phyloP scores from a whole-genome alignment of 768 basidiomycete genomes.

The Pulveroboletus sp. region DNA sequence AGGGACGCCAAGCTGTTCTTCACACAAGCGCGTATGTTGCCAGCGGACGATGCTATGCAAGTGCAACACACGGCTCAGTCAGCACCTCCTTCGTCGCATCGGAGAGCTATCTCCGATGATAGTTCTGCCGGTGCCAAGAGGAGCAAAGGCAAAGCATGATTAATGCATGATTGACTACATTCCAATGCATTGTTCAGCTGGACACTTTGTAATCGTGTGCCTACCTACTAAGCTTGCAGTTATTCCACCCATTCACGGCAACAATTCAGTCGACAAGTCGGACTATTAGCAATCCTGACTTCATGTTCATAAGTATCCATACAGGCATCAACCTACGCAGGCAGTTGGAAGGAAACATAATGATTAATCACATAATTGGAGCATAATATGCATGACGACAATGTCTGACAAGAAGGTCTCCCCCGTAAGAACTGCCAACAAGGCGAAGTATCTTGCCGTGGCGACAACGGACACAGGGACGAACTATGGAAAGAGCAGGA shows the following conservation, averaged over 20 bases:
- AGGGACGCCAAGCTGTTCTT: conserved; percentile 87
- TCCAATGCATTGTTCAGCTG: background rate
- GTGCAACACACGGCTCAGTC: conserved; percentile 28
- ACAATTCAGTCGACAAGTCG: background rate
- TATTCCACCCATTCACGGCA: background rate
- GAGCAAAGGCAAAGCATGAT: conserved; percentile 15
- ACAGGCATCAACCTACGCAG: conserved; percentile 9
- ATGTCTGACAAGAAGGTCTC: conserved; percentile 1
- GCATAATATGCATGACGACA: conserved; percentile 24
- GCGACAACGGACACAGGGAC: background rate
- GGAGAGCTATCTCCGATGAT: conserved; percentile 27
- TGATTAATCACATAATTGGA: conserved; percentile 12
- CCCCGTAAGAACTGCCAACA: conserved; percentile 3
- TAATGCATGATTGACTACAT: background rate
- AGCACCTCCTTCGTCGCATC: conserved; percentile 28
- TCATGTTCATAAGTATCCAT: conserved; percentile 21
- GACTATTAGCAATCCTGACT: too few relatives aligned
- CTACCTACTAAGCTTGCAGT: background rate
- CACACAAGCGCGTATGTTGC: conserved; percentile 72
- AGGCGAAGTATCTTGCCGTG: conserved; percentile 4
- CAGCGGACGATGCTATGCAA: conserved; percentile 27
- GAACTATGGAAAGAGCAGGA: conserved; percentile 1
- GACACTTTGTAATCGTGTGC: background rate
- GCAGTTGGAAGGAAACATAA: conserved; percentile 10
- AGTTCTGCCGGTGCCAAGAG: conserved; percentile 14